These are phyloP conservation scores for Radiomyces spectabilis DNA, from an alignment of 192 early-diverging fungal species.

Conservation along the genomic window DNA sequence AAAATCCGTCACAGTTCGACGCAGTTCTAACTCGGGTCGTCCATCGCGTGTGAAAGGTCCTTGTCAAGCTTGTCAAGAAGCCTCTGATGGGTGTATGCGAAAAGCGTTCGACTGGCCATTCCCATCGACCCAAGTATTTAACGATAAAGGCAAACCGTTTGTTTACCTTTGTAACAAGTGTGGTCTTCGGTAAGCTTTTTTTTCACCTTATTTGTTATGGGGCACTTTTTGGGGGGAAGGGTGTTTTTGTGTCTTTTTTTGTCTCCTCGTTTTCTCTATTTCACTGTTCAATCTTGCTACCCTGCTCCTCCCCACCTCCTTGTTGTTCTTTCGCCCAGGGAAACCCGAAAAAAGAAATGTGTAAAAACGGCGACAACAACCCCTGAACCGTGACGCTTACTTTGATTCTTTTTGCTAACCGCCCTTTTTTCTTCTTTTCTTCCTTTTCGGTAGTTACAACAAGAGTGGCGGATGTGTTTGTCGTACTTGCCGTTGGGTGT, in stretches of 20 bases:
- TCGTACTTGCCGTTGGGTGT: slow-evolving; percentile 27
- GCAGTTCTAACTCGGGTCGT: slow-evolving; percentile 3
- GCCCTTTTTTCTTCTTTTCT: slow-evolving; percentile 1
- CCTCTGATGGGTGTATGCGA: slow-evolving; percentile 28
- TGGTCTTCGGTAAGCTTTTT: slow-evolving; percentile 19
- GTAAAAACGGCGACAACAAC: neutral
- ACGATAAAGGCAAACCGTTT: slow-evolving; percentile 24
- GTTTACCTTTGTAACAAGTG: slow-evolving; percentile 34
- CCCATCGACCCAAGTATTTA: neutral
- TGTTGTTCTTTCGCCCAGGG: no score
- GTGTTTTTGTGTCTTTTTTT: no score
- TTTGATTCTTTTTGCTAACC: neutral
- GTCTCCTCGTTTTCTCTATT: no score
- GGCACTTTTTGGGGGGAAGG: no score
- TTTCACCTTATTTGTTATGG: no score
- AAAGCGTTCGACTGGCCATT: slow-evolving; percentile 32
- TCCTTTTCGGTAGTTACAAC: slow-evolving; percentile 26
- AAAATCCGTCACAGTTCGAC: neutral
- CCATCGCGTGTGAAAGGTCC: slow-evolving; percentile 21
- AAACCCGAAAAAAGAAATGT: no score
- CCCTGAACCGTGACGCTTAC: neutral
- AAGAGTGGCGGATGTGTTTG: slow-evolving; percentile 30
- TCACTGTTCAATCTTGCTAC: no score
- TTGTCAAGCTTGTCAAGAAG: slow-evolving; percentile 24
- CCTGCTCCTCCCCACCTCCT: no score